Base-by-base conservation (phyloP, 1,284 basidiomycete genomes). In the Melampsora larici-populina region DNA sequence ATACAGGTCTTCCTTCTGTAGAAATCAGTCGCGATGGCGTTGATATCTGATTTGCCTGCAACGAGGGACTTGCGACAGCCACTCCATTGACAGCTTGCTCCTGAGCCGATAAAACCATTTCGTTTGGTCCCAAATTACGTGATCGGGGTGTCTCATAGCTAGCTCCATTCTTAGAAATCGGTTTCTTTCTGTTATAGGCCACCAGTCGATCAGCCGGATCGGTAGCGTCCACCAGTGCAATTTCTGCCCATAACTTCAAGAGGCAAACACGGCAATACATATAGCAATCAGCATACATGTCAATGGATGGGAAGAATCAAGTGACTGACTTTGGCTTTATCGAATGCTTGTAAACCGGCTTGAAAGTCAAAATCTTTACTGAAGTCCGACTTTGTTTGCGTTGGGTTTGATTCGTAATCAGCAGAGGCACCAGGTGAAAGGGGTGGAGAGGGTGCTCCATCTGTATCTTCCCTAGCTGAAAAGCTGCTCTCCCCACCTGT, bases 281-380 rank as follows among this genome's bases (percentile, higher is more conserved):
- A 15, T 31, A 24, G 13, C 21, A 49, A 70, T 58, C 15, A 70
- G 49, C 9, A 70, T 55, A 1, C 2, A 33, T 24, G 18, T 33
- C 40, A 68, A 46, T 17, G n/a, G 60, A 40, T 18, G 60, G 31
- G 68, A 1, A 51, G 43, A 26, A 0, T 29, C 29, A 48, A 46
- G 0, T 60, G 70, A 48, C 15, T 55, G 11, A 76, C 73, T 66
- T 76, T 76, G 51, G 73, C 73, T 46, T 76, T 76, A 76, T 76
- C 73, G 36, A 76, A 76, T 11, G 73, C 73, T 55, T 66, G 48
- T 48, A 76, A 24, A 9, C 73, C 73, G 33, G 73, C 73, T 69
- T 76, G 73, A 60, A 76, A 76, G 40, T 76, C 73, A 29, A 76
- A 76, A 67, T 76, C 73, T 64, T 69, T 64, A 48, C 33, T 60